Base-by-base conservation (phyloP, 192 early-diverging fungal species). In the Coemansia sp. region DNA sequence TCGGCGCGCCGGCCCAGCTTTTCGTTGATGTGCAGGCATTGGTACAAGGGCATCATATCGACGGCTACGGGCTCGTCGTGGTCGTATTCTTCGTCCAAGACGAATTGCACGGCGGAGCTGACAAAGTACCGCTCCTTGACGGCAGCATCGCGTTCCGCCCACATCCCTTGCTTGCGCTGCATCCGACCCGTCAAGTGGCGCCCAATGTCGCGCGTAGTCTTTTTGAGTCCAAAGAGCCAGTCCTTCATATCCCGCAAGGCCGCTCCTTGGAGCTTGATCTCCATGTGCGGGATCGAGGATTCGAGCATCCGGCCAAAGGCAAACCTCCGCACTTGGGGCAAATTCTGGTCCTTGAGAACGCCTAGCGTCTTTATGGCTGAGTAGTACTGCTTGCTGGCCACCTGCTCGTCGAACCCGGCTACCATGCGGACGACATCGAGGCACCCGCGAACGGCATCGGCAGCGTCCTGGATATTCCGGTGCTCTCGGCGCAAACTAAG, bases 21-120 rank as follows among this genome's bases (percentile, higher is more conserved):
- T 60, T 95, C 94, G 74, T 99, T 90, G 42, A 99, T 96, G 61
- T 98, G 94, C 59, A 98, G 83, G 72, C 96, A 97, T 77, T 95
- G 94, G 81, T 94, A 98, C 54, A 99, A 85, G 20, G 96, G 94
- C 64, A 90, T 90, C 83, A 99, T 94, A 68, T 98, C 95, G 56
- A 99, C 87, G 19, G 94, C 77, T 24, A 92, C 77, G 14, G 89
- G 85, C 24, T 89, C 89, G n/a, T 85, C 66, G 87, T 90, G 78
- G 67, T 94, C 91, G 60, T 86, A 87, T 60, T 91, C 94, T 73
- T 95, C 94, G 60, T 94, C 93, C 47, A 93, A 82, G 7, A 89
- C 91, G 70, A 89, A 87, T 68, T 94, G 91, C 45, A 94, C 90
- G 2, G 90, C 87, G 4, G 91, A 90, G 71, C 90, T 94, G 20